Base-by-base conservation (phyloP, 495 filamentous ascomycete genomes). In the Hyaloscypha hepaticicola region DNA sequence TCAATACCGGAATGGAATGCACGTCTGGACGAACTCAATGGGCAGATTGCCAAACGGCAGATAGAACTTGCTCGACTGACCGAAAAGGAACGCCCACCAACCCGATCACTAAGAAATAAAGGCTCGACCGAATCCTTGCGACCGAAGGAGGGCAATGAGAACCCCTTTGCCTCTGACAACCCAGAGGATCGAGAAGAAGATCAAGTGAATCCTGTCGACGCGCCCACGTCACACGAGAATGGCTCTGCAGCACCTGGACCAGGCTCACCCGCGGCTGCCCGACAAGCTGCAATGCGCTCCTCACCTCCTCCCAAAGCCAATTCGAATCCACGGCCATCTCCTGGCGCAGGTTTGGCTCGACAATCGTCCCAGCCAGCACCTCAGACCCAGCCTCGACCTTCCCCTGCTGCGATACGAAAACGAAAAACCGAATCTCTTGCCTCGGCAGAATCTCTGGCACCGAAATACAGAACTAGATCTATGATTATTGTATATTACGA, bases 401-500 rank as follows among this genome's bases (percentile, higher is more conserved):
- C 77, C 73, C 31, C 31, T 76, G 72, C 70, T 11, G 57, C 27
- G 8, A 19, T 66, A 9, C 61, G 77, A 72, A 82, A 84, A 62
- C 80, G 82, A 45, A 87, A 87, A 69, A 84, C 84, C 11, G 80
- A 81, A 12, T 88, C 87, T 8, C 75, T 87, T 63, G 70, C 83
- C 26, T 87, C 85, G 33, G 78, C 72, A 49, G 80, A 84, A 63
- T 79, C 83, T 61, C 70, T 66, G 68, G 77, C 69, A 62, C 84
- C 70, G 51, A 80, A 72, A 79, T 91, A 88, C 72, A 87, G 90
- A 61, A 87, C 85, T 14, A 84, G 90, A 60, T 86, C 84, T 65
- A 92, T 92, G 83, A 86, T 96, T 61, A 87, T 94, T 28, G 89
- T 97, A 49, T 90, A 93, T 73, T 97, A 96, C 74, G 92, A 97